A percentile compares a stretch with the other conserved stretches of the same genome.
Conservation (phyloP, 306 rosid genomes). For the Castanea crenata region DNA sequence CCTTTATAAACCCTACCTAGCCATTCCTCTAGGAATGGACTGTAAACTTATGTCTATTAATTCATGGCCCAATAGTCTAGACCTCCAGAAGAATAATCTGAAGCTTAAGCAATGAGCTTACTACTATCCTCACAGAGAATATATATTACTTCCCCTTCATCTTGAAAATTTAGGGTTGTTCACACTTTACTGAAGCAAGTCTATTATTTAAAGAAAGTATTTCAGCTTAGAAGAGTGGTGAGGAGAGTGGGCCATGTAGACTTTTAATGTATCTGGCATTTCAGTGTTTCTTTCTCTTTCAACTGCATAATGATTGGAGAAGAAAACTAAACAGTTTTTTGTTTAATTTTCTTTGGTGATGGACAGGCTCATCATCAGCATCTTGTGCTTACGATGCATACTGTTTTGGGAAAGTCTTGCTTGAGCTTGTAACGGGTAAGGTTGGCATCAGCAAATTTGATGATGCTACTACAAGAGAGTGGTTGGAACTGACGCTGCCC, state of each 20-base stretch:
- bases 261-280: neutral
- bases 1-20: neutral
- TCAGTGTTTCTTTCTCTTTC: neutral
- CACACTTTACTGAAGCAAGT: neutral
- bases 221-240: neutral
- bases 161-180: neutral
- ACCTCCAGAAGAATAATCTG: neutral
- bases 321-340: neutral
- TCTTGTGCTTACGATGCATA: slow-evolving; percentile 69
- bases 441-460: slow-evolving; percentile 63
- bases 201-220: neutral
- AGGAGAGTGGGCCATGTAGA: neutral
- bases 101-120: neutral
- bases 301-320: neutral
- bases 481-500: slow-evolving; percentile 64
- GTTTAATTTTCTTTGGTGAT: slow-evolving; percentile 20
- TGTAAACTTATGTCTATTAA: neutral
- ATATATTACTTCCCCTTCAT: neutral
- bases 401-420: slow-evolving; percentile 83
- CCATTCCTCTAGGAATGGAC: neutral
- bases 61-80: neutral
- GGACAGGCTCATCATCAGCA: slow-evolving; percentile 56
- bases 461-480: slow-evolving; percentile 63
- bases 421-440: slow-evolving; percentile 91
- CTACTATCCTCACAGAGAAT: neutral